These are phyloP conservation scores for Rhizopus sp. DNA, from an alignment of 371 early-diverging fungal species.

Conservation along the genomic window DNA sequence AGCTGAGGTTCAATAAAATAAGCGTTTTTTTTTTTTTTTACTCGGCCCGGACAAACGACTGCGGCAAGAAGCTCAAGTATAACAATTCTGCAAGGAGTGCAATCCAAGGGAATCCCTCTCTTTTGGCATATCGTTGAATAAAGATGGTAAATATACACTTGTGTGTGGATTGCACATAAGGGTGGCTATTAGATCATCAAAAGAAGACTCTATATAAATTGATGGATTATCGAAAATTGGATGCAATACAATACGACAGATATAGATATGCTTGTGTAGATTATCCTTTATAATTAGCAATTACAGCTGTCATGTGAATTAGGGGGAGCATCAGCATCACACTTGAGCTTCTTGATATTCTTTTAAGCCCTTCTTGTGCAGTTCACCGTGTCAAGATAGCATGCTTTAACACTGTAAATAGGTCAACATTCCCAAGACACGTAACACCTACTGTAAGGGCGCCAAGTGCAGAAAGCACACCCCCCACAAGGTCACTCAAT, in stretches of 20 bases:
- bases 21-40: too few species aligned
- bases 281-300: too few species aligned
- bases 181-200: neutral
- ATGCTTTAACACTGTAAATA: slow-evolving; percentile 11
- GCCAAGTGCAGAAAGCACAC: slow-evolving; percentile 97
- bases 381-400: too few species aligned
- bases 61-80: slow-evolving; percentile 1
- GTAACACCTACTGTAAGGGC: slow-evolving; percentile 97
- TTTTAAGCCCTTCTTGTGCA: too few species aligned
- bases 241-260: too few species aligned
- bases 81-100: neutral
- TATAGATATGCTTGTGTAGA: too few species aligned
- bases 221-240: too few species aligned
- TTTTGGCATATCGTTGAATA: slow-evolving; percentile 29
- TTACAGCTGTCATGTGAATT: too few species aligned
- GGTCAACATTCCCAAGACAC: slow-evolving; percentile 98
- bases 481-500: slow-evolving; percentile 98
- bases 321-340: too few species aligned
- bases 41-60: neutral
- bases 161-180: neutral
- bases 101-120: slow-evolving; percentile 14
- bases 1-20: too few species aligned
- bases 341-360: too few species aligned
- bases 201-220: too few species aligned
- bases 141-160: slow-evolving; percentile 16